Evolutionary conservation across 208 protist species (phyloP), one percentile per base, ranked within the genome.

Genomic region (Blastocrithidia nonstop): DNA sequence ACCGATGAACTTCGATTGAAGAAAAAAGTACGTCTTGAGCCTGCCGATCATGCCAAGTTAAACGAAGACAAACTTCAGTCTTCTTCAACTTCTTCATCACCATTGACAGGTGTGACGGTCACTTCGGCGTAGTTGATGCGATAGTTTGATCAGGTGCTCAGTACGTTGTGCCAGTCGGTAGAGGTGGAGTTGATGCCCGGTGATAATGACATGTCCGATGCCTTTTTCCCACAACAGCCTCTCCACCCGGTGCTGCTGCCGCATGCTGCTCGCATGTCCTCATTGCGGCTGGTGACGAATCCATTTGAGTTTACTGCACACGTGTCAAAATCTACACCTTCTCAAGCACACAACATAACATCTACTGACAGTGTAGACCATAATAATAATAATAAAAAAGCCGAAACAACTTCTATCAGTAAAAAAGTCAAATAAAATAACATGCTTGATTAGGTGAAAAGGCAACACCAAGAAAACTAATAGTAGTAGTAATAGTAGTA

Each of bases 171-270:
- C 13, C 41, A 57, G 26, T 69, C 60, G 3, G 64, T 95, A 23
- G 72, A 87, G 54, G 76, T 95, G 39, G 89, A 94, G 48, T 40
- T 95, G 33, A 86, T 95, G 80, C 89, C 89, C 8, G 82, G 85
- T 1, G 78, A 83, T 15, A 64, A 72, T 31, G 89, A 95, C 66
- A 80, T 90, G 69, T 78, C 81, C 6, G 77, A 93, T 32, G 66
- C 70, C n/a, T 91, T 92, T 51, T 68, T 80, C 21, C 89, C 89
- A 20, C 86, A 95, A 69, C 89, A 95, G 59, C 86, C 89, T 5
- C 35, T 95, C 24, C 89, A 95, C 45, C 89, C 81, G 6, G 44
- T 86, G 19, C 55, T 94, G 22, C 64, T 95, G 0, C 76, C 82
- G 15, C 70, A 70, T 13, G 63, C 82, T 0, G 62, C 61, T 0